Percentiles rank a stretch among this genome's conserved stretches.
These are phyloP conservation scores for Candida adriatica DNA, from an alignment of 805 yeast species.

Conservation along the genomic window DNA sequence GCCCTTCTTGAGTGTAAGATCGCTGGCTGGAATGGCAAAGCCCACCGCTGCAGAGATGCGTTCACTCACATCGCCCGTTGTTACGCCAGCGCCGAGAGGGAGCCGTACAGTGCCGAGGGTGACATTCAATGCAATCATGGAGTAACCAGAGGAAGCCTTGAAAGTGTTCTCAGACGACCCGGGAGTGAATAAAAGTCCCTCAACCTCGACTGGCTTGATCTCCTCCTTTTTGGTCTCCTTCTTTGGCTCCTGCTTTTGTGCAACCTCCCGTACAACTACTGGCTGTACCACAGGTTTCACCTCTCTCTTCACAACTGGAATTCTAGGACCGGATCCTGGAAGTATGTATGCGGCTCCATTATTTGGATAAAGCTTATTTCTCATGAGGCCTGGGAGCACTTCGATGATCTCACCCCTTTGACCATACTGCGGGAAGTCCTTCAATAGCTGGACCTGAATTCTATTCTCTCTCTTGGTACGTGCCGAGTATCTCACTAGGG, in stretches of 20 bases:
- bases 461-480: conserved; percentile 43
- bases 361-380: conserved; percentile 61
- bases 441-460: conserved; percentile 69
- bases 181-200: conserved; percentile 20
- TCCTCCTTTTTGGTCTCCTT: conserved; percentile 3
- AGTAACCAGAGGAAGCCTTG: conserved; percentile 12
- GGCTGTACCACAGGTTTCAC: conserved; percentile 9
- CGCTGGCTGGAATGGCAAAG: conserved; percentile 15
- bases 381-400: conserved; percentile 78
- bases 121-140: conserved; percentile 19
- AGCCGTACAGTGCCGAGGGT: conserved; percentile 12
- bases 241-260: conserved; percentile 1
- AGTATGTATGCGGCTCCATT: conserved; percentile 72
- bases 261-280: conserved; percentile 5
- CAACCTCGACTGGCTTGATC: conserved; percentile 13
- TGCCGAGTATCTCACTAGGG: conserved; percentile 37
- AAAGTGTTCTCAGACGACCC: conserved; percentile 3
- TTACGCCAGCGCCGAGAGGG: conserved; percentile 3
- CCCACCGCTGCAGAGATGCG: conserved; percentile 10
- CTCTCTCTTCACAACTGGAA: conserved; percentile 22
- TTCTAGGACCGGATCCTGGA: conserved; percentile 20
- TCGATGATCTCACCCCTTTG: conserved; percentile 62
- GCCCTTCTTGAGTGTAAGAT: conserved; percentile 8
- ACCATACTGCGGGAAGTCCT: conserved; percentile 60
- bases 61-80: conserved; percentile 9